These are phyloP conservation scores for Solanum rostratum DNA, from an alignment of 257 asterid genomes.

Conservation along the genomic window DNA sequence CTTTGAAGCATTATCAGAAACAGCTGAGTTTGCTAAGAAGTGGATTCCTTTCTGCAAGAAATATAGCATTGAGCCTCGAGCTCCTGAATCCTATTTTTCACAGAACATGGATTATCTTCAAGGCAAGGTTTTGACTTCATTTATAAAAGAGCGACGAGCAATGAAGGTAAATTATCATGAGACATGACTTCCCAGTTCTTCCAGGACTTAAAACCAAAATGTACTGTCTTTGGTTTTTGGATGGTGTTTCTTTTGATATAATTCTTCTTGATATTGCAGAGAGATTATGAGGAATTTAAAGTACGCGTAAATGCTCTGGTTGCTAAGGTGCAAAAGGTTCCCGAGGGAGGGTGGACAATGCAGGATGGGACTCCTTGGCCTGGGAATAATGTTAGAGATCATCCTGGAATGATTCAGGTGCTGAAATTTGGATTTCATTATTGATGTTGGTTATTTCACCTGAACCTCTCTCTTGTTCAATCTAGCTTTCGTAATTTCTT, in stretches of 20 bases:
- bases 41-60: slow-evolving; percentile 32
- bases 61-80: slow-evolving; percentile 21
- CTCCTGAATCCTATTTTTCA: slow-evolving; percentile 24
- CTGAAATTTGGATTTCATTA: background rate
- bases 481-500: background rate
- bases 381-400: slow-evolving; percentile 22
- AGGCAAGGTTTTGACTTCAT: slow-evolving; percentile 17
- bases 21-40: slow-evolving; percentile 17
- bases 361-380: slow-evolving; percentile 38
- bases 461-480: background rate
- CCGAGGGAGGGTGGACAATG: slow-evolving; percentile 29
- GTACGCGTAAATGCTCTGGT: slow-evolving; percentile 18
- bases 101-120: slow-evolving; percentile 22
- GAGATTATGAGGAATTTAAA: slow-evolving; percentile 28
- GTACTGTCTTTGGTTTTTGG: background rate
- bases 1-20: slow-evolving; percentile 21
- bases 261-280: slow-evolving; percentile 1
- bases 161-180: slow-evolving; percentile 16
- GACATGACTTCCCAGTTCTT: background rate
- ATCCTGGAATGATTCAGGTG: slow-evolving; percentile 35
- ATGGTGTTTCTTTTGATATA: background rate
- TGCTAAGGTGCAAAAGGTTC: slow-evolving; percentile 19
- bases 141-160: slow-evolving; percentile 21
- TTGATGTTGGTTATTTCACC: background rate
- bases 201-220: background rate